These are phyloP conservation scores for Talaromyces sp. DNA, from an alignment of 2,329 filamentous ascomycete genomes.

Conservation along the genomic window DNA sequence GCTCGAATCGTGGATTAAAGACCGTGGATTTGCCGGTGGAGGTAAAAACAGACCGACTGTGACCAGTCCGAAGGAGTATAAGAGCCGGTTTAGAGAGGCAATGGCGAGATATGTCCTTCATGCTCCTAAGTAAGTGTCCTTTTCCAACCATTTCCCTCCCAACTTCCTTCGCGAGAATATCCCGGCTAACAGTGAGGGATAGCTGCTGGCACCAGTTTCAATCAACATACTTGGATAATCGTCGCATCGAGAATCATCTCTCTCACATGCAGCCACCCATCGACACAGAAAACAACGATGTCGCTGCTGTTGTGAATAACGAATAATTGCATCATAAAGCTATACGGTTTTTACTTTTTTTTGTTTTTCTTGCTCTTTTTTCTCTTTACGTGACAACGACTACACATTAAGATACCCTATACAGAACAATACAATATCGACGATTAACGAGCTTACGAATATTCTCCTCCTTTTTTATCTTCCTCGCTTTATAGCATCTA, in stretches of 20 bases:
- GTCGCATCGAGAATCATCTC: slow-evolving; percentile 23
- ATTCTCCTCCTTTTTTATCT: not conserved
- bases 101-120: slow-evolving; percentile 76
- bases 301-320: slow-evolving; percentile 16
- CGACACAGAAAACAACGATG: slow-evolving; percentile 15
- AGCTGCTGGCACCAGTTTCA: slow-evolving; percentile 45
- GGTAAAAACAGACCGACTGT: slow-evolving; percentile 85
- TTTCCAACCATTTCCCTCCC: not conserved
- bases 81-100: slow-evolving; percentile 87
- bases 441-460: not conserved
- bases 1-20: slow-evolving; percentile 99
- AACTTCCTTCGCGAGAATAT: not conserved
- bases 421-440: not conserved
- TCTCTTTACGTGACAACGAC: not conserved
- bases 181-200: slow-evolving; percentile 1
- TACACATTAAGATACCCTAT: slow-evolving; percentile 1
- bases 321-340: slow-evolving; percentile 5
- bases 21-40: slow-evolving; percentile 75
- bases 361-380: not conserved
- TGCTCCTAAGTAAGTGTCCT: slow-evolving; percentile 39
- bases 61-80: slow-evolving; percentile 95
- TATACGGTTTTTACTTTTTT: not conserved
- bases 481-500: no score
- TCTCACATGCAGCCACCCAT: slow-evolving; percentile 11
- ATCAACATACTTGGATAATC: slow-evolving; percentile 23